A percentile compares a stretch with the other conserved stretches of the same genome.
Evolutionary conservation across 176 grass and related monocot genomes (phyloP).

Genomic region (Cenchrus purpureus): DNA sequence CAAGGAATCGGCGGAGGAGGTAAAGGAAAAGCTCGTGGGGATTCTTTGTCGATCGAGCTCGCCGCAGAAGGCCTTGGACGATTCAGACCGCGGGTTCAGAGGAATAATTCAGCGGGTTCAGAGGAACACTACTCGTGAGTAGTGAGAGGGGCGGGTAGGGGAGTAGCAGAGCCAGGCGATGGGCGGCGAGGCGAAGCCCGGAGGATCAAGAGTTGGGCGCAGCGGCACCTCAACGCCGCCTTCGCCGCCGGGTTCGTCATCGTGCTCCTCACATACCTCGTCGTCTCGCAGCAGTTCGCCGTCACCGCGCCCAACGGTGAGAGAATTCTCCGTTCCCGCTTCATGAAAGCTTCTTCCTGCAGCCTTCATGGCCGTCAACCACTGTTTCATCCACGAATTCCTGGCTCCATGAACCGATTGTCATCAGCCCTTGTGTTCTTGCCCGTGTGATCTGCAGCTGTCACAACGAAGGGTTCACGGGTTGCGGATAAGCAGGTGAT

Average conservation of each 20-base stretch:
- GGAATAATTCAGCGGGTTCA: background rate
- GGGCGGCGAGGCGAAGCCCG: slow-evolving; percentile 46
- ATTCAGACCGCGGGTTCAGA: slow-evolving; percentile 1
- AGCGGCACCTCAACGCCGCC: slow-evolving; percentile 46
- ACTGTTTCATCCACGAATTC: background rate
- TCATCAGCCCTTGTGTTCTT: background rate
- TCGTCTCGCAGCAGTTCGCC: slow-evolving; percentile 56
- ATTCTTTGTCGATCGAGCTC: slow-evolving; percentile 6
- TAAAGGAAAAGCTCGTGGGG: slow-evolving; percentile 18
- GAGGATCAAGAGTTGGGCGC: slow-evolving; percentile 36
- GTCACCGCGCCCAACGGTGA: slow-evolving; percentile 30
- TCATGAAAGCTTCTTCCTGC: too few species aligned
- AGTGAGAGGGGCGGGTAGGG: too few species aligned
- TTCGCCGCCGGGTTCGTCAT: slow-evolving; percentile 71
- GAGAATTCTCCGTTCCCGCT: background rate
- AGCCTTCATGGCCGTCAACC: background rate
- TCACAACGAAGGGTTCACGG: background rate
- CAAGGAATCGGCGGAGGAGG: background rate
- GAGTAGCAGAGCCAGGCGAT: too few species aligned
- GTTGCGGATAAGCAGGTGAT: slow-evolving; percentile 21
- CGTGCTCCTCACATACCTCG: slow-evolving; percentile 66
- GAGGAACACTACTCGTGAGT: background rate
- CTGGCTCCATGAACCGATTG: background rate
- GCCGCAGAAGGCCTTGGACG: background rate
- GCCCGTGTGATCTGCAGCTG: background rate